Evolutionary conservation across 441 rosid genomes (phyloP).

Genomic region (Kokia cookei): DNA sequence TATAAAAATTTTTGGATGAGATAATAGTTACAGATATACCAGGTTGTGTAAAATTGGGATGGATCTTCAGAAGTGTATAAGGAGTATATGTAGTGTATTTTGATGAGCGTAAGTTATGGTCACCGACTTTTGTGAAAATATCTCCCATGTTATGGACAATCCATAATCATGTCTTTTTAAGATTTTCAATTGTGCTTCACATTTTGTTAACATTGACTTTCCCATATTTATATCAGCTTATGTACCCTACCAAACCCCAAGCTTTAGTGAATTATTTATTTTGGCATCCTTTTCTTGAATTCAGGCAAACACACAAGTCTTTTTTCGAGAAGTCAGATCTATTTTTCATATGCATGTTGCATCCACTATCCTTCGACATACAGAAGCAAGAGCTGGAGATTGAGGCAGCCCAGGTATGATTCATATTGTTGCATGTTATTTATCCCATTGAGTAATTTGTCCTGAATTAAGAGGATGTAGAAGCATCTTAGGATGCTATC

Average conservation of each 20-base stretch:
- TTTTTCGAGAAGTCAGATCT: slow-evolving; percentile 75
- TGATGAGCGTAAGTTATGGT: not conserved
- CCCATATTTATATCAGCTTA: not conserved
- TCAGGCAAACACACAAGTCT: slow-evolving; percentile 64
- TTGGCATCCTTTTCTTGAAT: slow-evolving; percentile 5
- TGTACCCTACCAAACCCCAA: not conserved
- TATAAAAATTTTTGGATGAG: not conserved
- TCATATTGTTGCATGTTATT: not conserved
- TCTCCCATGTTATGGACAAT: not conserved
- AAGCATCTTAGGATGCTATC: not conserved
- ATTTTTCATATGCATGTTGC: slow-evolving; percentile 70
- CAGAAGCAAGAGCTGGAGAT: slow-evolving; percentile 74
- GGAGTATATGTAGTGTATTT: not conserved
- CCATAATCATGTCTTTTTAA: not conserved
- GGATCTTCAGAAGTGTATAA: not conserved
- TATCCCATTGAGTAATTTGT: not conserved
- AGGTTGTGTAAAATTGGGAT: not conserved
- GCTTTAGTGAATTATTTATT: not conserved
- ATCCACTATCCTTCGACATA: slow-evolving; percentile 61
- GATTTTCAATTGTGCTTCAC: not conserved
- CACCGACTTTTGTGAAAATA: not conserved
- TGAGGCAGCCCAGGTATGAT: slow-evolving; percentile 71
- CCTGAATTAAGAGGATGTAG: not conserved
- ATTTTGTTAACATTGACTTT: not conserved
- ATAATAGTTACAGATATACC: not conserved